phyloP scores from a whole-genome alignment of 1,284 basidiomycete genomes.

The Ganoderma leucocontextum region DNA sequence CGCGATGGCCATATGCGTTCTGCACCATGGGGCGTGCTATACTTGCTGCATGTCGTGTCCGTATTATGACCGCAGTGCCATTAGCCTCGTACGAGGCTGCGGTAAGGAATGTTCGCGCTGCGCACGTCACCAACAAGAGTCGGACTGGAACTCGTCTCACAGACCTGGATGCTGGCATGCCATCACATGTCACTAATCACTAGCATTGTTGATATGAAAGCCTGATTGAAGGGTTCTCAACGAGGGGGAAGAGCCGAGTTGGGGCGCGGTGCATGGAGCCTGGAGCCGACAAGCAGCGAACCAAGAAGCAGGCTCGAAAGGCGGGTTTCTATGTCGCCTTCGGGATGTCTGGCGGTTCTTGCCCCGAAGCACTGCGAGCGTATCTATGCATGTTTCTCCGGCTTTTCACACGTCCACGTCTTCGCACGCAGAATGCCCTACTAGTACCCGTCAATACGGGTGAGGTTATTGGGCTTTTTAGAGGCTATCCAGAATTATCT shows the following conservation, averaged over 20 bases:
- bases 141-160: neutral
- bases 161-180: neutral
- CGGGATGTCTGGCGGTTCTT: neutral
- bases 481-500: neutral
- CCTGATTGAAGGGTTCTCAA: neutral
- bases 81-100: neutral
- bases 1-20: neutral
- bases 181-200: neutral
- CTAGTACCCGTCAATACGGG: neutral
- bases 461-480: neutral
- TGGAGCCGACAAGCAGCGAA: neutral
- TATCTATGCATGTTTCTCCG: conserved; percentile 1
- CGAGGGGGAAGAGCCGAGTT: neutral
- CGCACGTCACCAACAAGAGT: neutral
- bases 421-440: neutral
- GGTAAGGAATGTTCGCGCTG: neutral
- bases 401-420: neutral
- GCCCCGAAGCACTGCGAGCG: neutral
- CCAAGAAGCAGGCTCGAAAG: neutral
- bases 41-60: neutral
- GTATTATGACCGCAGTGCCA: neutral
- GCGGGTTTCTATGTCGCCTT: neutral
- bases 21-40: neutral
- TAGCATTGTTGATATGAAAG: neutral
- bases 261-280: neutral